Evolutionary conservation across 1,139 yeast genomes (phyloP).

Genomic region (Meyerozyma carpophila): DNA sequence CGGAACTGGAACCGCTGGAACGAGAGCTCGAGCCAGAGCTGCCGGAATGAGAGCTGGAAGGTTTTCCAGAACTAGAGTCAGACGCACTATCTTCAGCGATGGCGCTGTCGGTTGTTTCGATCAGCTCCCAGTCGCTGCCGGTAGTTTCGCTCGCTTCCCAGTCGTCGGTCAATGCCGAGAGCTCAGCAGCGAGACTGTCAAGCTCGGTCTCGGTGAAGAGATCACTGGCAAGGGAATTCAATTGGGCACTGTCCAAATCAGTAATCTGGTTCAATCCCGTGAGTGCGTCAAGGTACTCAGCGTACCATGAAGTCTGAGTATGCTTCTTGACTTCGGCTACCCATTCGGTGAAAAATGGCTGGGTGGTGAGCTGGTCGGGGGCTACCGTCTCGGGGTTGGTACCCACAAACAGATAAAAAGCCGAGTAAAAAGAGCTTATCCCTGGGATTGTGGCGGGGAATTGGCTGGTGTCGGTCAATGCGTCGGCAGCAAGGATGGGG

Average conservation of each 20-base stretch:
- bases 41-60: no score
- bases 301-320: constrained; percentile 1
- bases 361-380: background rate
- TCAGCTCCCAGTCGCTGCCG: no score
- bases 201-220: background rate
- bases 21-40: no score
- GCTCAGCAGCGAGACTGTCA: no score
- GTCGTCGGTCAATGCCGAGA: no score
- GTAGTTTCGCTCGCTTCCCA: no score
- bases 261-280: background rate
- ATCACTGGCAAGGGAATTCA: background rate
- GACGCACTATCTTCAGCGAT: no score
- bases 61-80: no score
- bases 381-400: no score
- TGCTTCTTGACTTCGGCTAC: background rate
- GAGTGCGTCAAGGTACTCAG: background rate
- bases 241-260: background rate
- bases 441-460: constrained; percentile 6
- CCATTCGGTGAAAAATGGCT: background rate
- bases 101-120: no score
- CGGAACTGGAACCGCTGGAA: constrained; percentile 2
- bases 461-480: constrained; percentile 4
- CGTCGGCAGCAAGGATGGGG: constrained; percentile 2
- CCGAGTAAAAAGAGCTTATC: constrained; percentile 1
- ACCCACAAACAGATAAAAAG: constrained; percentile 3